Evolutionary conservation across 345 rosid genomes (phyloP).

Genomic region (Populus tremula): DNA sequence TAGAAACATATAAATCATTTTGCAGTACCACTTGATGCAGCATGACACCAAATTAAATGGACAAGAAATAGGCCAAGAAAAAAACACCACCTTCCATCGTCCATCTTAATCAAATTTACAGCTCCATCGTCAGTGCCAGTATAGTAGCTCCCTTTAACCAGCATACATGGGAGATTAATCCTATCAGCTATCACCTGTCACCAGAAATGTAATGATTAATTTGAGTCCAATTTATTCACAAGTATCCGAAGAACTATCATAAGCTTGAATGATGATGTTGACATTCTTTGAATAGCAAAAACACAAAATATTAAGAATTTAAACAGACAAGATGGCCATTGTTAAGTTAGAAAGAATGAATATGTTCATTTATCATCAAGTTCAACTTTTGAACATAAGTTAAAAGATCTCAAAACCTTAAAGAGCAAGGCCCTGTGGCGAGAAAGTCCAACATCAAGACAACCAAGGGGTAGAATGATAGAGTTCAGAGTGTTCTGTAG

Average conservation of each 20-base stretch:
- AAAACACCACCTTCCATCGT: conserved; percentile 58
- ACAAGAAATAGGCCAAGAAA: not conserved
- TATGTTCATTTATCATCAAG: not conserved
- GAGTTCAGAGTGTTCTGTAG: conserved; percentile 57
- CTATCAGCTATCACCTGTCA: conserved; percentile 85
- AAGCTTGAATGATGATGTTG: not conserved
- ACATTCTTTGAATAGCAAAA: not conserved
- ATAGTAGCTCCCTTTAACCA: conserved; percentile 93
- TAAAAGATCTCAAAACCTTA: conserved; percentile 52
- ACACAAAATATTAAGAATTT: not conserved
- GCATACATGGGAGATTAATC: conserved; percentile 83
- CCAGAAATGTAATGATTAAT: conserved; percentile 25
- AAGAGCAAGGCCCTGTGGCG: conserved; percentile 95
- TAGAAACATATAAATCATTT: not conserved
- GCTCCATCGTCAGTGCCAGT: conserved; percentile 99
- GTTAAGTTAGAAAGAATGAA: not conserved
- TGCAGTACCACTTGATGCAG: not conserved
- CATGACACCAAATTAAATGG: not conserved
- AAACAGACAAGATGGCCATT: not conserved
- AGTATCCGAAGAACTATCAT: not conserved
- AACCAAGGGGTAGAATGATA: conserved; percentile 77
- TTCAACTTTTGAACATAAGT: conserved; percentile 9
- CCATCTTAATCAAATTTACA: conserved; percentile 72
- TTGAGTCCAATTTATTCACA: conserved; percentile 18
- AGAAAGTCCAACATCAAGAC: conserved; percentile 84